A percentile compares a stretch with the other conserved stretches of the same genome.
phyloP scores from a whole-genome alignment of 495 filamentous ascomycete genomes.

The Aspergillus ostianus region DNA sequence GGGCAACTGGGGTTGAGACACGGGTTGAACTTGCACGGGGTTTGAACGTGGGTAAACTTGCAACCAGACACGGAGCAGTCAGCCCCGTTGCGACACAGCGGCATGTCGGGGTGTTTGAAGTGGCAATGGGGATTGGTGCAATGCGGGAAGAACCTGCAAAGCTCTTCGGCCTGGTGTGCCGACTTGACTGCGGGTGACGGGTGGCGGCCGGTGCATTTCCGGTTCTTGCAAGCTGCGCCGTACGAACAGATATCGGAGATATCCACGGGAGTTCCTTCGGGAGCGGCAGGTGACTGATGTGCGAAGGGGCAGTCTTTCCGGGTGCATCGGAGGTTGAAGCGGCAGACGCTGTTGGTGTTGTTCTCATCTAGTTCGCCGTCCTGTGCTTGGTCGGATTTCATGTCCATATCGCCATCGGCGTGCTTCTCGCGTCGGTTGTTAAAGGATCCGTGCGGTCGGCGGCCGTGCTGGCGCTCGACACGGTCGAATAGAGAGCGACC shows the following conservation, averaged over 20 bases:
- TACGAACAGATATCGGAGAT: slow-evolving; percentile 76
- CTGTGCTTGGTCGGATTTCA: slow-evolving; percentile 23
- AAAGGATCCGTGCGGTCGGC: slow-evolving; percentile 37
- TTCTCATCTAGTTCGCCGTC: slow-evolving; percentile 53
- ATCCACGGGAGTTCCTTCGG: slow-evolving; percentile 77
- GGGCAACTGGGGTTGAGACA: slow-evolving; percentile 81
- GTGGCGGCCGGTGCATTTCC: slow-evolving; percentile 87
- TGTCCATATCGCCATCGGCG: slow-evolving; percentile 45
- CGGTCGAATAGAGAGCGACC: slow-evolving; percentile 79
- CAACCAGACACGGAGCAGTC: slow-evolving; percentile 83
- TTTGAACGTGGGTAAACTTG: slow-evolving; percentile 83
- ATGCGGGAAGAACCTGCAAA: slow-evolving; percentile 94
- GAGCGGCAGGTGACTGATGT: slow-evolving; percentile 90
- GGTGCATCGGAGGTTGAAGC: slow-evolving; percentile 82
- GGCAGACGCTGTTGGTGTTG: slow-evolving; percentile 58
- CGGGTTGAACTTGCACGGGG: slow-evolving; percentile 85
- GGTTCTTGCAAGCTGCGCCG: slow-evolving; percentile 90
- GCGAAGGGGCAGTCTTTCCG: slow-evolving; percentile 89
- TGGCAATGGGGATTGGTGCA: slow-evolving; percentile 84
- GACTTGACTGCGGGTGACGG: slow-evolving; percentile 82
- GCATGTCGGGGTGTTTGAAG: slow-evolving; percentile 79
- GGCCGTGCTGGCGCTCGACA: slow-evolving; percentile 51
- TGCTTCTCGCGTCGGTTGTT: slow-evolving; percentile 30
- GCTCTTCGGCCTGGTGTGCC: slow-evolving; percentile 74
- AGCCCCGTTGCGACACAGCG: slow-evolving; percentile 87